Base-by-base conservation (phyloP, 768 basidiomycete genomes). In the Fibroporia radiculosa region DNA sequence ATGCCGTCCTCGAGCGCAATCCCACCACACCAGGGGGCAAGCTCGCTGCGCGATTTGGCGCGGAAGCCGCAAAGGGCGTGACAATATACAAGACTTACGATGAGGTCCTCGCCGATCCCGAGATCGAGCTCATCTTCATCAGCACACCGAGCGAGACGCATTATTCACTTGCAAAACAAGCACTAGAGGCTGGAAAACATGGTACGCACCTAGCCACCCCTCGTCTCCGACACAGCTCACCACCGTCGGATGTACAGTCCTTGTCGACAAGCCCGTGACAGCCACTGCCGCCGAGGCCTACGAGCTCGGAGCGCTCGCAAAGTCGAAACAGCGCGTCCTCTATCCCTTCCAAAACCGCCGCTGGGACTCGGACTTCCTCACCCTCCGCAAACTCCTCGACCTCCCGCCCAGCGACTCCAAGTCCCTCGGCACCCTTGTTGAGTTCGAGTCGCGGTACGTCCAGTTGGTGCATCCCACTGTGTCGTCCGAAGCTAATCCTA, bases 251-350 rank as follows among this genome's bases (percentile, higher is more conserved):
- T 19, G 8, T 26, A 26, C 47, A 84, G 86, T 85, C 14, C 77
- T 89, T 31, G 80, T 89, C 28, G 87, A 89, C 56, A 90, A 90
- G 58, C 87, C 87, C 3, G 72, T 87, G 14, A 78, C 82, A 2
- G 70, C 84, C 3, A 80, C 77, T 1, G 65, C 64, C 1, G 60
- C 64, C 13, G 71, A 88, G 55, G 83, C 83, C 3, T 63, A 59
- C 42, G 78, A 82, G 48, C 75, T 90, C 23, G 74, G 72, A 12
- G 60, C 61, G 11, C 63, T 88, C 33, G 84, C 86, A 3, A 70
- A 66, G 48, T 59, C 70, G 10, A 82, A 82, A 55, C 66, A 70
- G 14, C 67, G 82, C 22, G 70, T 87, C 25, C 64, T 88, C 16
- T 88, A 83, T 56, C 75, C 74, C 12, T 85, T 77, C 62, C 84